phyloP scores from a whole-genome alignment of 495 filamentous ascomycete species.

The Rhizodiscina lignyota region DNA sequence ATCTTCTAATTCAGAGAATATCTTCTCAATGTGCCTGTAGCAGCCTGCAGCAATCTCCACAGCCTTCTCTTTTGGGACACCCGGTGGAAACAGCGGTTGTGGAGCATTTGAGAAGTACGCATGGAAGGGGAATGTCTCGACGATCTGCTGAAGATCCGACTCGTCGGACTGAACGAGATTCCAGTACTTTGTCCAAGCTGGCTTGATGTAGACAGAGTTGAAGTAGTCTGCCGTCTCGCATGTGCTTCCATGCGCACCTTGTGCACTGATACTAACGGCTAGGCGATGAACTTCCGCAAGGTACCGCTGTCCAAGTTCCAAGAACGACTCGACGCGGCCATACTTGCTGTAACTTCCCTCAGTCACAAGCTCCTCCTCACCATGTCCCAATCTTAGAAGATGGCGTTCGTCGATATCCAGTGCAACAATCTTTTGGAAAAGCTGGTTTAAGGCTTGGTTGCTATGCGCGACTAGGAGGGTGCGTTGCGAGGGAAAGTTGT shows the following conservation, averaged over 20 bases:
- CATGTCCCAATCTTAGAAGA: conserved; percentile 80
- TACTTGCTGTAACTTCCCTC: conserved; percentile 84
- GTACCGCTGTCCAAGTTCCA: conserved; percentile 69
- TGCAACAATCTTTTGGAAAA: conserved; percentile 95
- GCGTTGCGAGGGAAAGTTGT: conserved; percentile 85
- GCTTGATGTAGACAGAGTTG: conserved; percentile 75
- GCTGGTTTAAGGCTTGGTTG: conserved; percentile 93
- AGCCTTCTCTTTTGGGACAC: conserved; percentile 43
- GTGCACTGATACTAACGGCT: conserved; percentile 64
- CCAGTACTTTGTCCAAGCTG: conserved; percentile 76
- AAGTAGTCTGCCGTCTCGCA: conserved; percentile 97
- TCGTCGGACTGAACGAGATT: conserved; percentile 31
- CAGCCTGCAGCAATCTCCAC: conserved; percentile 73
- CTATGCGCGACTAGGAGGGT: conserved; percentile 92
- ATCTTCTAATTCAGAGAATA: conserved; percentile 86
- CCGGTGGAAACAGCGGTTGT: conserved; percentile 60
- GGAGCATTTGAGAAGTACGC: conserved; percentile 78
- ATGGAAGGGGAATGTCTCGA: conserved; percentile 77
- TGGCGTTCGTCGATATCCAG: conserved; percentile 94
- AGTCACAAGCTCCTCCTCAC: conserved; percentile 83
- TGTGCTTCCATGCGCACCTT: conserved; percentile 81
- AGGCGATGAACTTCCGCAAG: conserved; percentile 76
- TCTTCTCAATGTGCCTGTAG: conserved; percentile 76
- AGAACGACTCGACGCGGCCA: conserved; percentile 87
- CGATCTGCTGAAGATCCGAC: conserved; percentile 39